Evolutionary conservation across 257 asterid genomes (phyloP).

Genomic region (Gentiana dahurica): DNA sequence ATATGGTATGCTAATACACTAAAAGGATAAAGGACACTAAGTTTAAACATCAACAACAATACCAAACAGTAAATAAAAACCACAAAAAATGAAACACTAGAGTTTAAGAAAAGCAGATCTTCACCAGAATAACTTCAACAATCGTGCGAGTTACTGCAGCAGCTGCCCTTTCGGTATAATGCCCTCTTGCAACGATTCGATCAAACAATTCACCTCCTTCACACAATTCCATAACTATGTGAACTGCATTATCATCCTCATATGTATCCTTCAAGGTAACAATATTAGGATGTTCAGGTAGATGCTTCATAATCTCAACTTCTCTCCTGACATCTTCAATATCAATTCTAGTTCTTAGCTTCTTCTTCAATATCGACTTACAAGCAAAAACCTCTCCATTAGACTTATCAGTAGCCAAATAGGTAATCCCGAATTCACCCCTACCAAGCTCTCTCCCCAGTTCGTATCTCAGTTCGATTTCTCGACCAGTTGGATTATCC

Average conservation of each 20-base stretch:
- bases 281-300: slow-evolving; percentile 42
- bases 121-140: slow-evolving; percentile 45
- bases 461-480: slow-evolving; percentile 29
- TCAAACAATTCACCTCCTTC: too few species aligned
- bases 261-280: slow-evolving; percentile 10
- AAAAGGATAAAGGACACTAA: too few species aligned
- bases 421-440: slow-evolving; percentile 16
- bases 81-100: not conserved
- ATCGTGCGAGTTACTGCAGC: slow-evolving; percentile 37
- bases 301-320: slow-evolving; percentile 12
- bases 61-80: too few species aligned
- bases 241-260: slow-evolving; percentile 51
- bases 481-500: slow-evolving; percentile 41
- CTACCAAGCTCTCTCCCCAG: slow-evolving; percentile 61
- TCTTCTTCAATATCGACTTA: too few species aligned
- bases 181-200: too few species aligned
- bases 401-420: not conserved
- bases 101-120: slow-evolving; percentile 7
- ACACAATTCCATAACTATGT: slow-evolving; percentile 39
- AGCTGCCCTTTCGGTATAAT: slow-evolving; percentile 43
- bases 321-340: too few species aligned
- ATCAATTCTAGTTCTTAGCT: too few species aligned
- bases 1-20: too few species aligned
- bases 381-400: too few species aligned
- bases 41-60: too few species aligned